phyloP scores from a whole-genome alignment of 306 rosid genomes.

The Trifolium dubium region DNA sequence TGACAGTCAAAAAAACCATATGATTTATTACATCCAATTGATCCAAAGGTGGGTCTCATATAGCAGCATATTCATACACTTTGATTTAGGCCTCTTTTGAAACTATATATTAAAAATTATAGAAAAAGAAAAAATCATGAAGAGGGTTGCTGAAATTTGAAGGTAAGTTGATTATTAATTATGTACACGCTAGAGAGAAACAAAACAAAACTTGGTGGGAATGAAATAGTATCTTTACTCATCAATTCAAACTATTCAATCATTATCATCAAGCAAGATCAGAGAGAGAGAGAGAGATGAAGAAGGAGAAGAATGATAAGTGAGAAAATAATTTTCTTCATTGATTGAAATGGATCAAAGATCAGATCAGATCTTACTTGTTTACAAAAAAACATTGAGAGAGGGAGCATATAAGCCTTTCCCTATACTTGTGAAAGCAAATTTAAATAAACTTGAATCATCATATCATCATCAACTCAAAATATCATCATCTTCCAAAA shows the following conservation, averaged over 20 bases:
- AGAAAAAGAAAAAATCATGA: neutral
- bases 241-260: neutral
- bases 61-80: neutral
- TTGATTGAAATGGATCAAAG: conserved; percentile 46
- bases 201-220: conserved; percentile 4
- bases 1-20: conserved; percentile 41
- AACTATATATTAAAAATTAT: neutral
- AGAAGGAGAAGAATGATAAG: neutral
- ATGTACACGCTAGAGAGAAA: neutral
- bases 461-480: conserved; percentile 40
- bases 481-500: conserved; percentile 35
- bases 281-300: neutral
- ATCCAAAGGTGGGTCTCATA: conserved; percentile 33
- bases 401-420: too few species aligned
- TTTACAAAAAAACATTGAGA: conserved; percentile 44
- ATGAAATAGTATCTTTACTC: neutral
- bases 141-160: conserved; percentile 16
- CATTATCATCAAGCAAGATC: neutral
- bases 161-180: conserved; percentile 8
- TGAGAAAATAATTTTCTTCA: conserved; percentile 45
- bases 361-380: conserved; percentile 47
- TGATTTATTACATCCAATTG: neutral
- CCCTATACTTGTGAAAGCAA: conserved; percentile 27
- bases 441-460: conserved; percentile 37
- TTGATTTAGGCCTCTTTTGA: neutral